Evolutionary conservation across 1,139 yeast species (phyloP), one percentile per base, ranked within the genome.

Genomic region (Eremothecium gossypii): DNA sequence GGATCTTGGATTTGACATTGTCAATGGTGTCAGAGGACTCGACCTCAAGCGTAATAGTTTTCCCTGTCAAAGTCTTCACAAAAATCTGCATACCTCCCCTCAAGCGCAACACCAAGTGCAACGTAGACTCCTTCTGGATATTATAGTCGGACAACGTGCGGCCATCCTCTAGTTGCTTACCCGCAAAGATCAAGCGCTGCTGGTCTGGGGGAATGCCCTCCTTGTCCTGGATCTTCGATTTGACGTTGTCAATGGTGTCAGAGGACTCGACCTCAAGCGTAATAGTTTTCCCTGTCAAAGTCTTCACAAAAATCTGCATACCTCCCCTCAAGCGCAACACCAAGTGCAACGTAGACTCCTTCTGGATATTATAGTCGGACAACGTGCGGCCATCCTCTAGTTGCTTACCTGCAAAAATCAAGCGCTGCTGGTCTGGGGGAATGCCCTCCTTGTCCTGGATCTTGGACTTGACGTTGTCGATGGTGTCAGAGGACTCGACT

Each of bases 21-120:
- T 87, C 96, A 71, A 91, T 87, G 63, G 97, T 86, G 85, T 89
- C 97, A 64, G 96, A 86, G 61, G 97, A 86, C 78, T 89, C 96
- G 67, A 89, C 97, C 77, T 91, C 97, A 61, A 89, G 81, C 79
- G 97, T 89, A 74, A 91, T 89, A 62, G 98, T 91, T 86, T 89
- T 91, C 75, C 97, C 97, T 58, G 97, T 87, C 68, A 89, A 77
- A 74, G 97, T 89, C 77, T 89, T 89, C 76, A 91, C 96, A 77
- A 91, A 91, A 77, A 89, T 87, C 77, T 89, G 96, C 97, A 89
- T 33, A 72, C 93, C 93, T 74, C 91, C 93, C 72, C 94, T 82
- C 63, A 84, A 76, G 74, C 94, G 83, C 49, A 83, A 70, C 45
- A 84, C 94, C 68, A 84, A 71, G 69, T 84, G 94, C 45, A 84